Conservation (phyloP, 2,329 filamentous ascomycete species). For the Exophiala aquamarina region DNA sequence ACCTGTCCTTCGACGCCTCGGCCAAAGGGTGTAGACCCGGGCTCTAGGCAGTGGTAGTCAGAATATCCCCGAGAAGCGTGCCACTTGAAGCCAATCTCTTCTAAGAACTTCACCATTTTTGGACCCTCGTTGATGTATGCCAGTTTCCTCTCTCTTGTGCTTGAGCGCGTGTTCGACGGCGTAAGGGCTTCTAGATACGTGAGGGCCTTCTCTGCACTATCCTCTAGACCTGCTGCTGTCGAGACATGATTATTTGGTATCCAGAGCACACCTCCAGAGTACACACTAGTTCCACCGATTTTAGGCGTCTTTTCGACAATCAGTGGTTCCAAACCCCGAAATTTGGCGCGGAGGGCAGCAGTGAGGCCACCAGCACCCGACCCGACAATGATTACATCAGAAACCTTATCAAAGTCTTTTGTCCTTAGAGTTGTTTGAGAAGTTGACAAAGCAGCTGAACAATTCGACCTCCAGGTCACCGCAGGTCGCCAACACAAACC, state of each 20-base stretch:
- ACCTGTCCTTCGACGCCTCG: too few species aligned
- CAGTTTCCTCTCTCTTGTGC: neutral
- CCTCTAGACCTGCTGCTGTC: neutral
- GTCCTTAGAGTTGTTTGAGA: too few species aligned
- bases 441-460: too few species aligned
- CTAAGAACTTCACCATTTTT: neutral
- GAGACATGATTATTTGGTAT: conserved; percentile 34
- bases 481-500: too few species aligned
- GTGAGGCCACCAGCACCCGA: conserved; percentile 34
- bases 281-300: conserved; percentile 36
- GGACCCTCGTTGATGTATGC: neutral
- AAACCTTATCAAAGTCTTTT: neutral
- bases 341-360: conserved; percentile 31
- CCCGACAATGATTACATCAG: conserved; percentile 35
- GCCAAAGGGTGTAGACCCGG: conserved; percentile 12
- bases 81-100: neutral
- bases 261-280: conserved; percentile 37
- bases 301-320: conserved; percentile 35
- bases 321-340: conserved; percentile 27
- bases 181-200: neutral
- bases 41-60: neutral
- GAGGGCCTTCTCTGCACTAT: neutral
- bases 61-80: neutral
- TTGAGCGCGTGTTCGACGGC: neutral
- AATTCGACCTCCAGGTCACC: too few species aligned